Base-by-base conservation (phyloP, 352 stramenopile species). In the Phytophthora europaea region DNA sequence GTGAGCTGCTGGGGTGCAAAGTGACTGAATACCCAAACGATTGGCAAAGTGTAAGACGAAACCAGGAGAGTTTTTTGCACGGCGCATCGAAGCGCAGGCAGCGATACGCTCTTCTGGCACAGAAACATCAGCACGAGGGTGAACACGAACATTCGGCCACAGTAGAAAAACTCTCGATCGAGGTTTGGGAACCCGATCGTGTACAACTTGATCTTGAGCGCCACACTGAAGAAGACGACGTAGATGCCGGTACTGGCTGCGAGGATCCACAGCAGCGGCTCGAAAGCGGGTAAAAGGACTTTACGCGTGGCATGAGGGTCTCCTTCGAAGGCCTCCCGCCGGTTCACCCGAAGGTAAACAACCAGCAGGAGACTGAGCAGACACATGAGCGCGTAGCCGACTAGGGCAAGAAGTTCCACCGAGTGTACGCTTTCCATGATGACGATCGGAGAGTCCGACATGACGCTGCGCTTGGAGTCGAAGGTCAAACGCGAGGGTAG, bases 31-130 rank as follows among this genome's bases (percentile, higher is more conserved):
- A 79, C 16, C 43, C 33, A 75, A 34, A 75, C 68, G 6, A 85
- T 51, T 4, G 75, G 65, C n/a, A 90, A 53, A 23, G 83, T 84
- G 38, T 83, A 83, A 0, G 50, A 75, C n/a, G 72, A 73, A 16
- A 89, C 34, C n/a, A 80, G 8, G 18, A 89, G 18, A 0, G 79
- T 67, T 43, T 87, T 74, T 8, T 72, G 12, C 7, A 82, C 52
- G 0, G 74, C 71, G 4, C 75, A 72, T 4, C 72, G 57, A 33
- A 89, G 54, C 5, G 83, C 79, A 15, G 79, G 79, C 0, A 76
- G 53, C 3, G 83, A 89, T 9, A 90, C 77, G 28, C 81, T 90
- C 60, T 90, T 89, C 51, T 88, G 79, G 10, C 78, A 68, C 54
- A 90, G 34, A 50, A 85, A 87, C 22, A 85, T 53, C 31, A 85